phyloP scores from a whole-genome alignment of 2,329 filamentous ascomycete species.

The Parastagonospora nodorum region DNA sequence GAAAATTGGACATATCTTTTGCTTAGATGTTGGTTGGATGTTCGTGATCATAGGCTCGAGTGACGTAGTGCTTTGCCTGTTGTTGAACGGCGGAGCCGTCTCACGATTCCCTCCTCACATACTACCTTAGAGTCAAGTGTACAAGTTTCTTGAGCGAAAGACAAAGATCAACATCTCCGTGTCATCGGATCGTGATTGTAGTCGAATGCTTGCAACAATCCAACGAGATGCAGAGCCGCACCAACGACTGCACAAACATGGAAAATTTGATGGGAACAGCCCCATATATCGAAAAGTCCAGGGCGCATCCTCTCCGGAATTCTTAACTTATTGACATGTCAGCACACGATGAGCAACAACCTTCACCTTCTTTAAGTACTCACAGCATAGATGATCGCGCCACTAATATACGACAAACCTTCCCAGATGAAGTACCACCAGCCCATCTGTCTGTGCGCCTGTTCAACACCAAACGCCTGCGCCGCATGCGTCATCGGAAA shows the following conservation, averaged over 20 bases:
- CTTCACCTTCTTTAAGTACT: background rate
- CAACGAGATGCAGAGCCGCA: slow-evolving; percentile 2
- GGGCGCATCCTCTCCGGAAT: slow-evolving; percentile 6
- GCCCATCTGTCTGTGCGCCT: slow-evolving; percentile 9
- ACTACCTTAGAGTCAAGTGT: too few relatives aligned
- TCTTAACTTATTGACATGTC: background rate
- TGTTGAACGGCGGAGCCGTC: too few relatives aligned
- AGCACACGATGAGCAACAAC: background rate
- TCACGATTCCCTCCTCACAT: too few relatives aligned
- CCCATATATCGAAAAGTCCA: slow-evolving; percentile 4
- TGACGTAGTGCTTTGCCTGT: too few relatives aligned
- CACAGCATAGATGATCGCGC: slow-evolving; percentile 9
- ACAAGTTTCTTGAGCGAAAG: too few relatives aligned
- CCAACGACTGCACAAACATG: slow-evolving; percentile 7
- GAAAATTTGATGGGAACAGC: slow-evolving; percentile 8
- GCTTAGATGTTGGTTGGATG: too few relatives aligned
- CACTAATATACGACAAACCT: slow-evolving; percentile 5
- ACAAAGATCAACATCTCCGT: background rate
- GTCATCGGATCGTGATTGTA: slow-evolving; percentile 8
- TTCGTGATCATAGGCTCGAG: too few relatives aligned
- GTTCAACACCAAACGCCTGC: slow-evolving; percentile 7
- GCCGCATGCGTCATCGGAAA: slow-evolving; percentile 11
- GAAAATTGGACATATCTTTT: too few relatives aligned
- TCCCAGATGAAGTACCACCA: slow-evolving; percentile 9
- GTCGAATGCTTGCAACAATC: slow-evolving; percentile 4